These are phyloP conservation scores for Rhodotorula sp. DNA, from an alignment of 1,284 basidiomycete genomes.

Conservation along the genomic window DNA sequence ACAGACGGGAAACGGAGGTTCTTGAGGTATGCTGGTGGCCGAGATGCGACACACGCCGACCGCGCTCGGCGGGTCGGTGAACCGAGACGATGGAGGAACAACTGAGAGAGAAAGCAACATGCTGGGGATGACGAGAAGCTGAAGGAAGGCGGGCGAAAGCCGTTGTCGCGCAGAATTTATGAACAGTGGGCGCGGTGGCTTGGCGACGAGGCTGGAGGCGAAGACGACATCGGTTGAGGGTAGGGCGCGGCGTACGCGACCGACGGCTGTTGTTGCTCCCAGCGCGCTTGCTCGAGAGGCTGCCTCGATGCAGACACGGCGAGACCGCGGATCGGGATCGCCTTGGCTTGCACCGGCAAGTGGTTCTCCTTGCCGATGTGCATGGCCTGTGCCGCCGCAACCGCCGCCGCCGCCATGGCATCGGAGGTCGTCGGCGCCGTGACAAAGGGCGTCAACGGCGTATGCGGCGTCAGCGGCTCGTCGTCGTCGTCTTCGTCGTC, in stretches of 20 bases:
- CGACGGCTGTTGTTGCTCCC: conserved; percentile 26
- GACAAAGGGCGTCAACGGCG: conserved; percentile 36
- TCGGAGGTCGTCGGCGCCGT: conserved; percentile 25
- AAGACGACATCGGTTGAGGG: background rate
- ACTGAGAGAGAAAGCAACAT: background rate
- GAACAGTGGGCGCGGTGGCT: background rate
- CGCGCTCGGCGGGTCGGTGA: background rate
- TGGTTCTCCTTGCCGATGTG: conserved; percentile 2
- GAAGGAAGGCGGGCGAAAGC: background rate
- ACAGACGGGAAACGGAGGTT: background rate
- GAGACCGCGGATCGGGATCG: conserved; percentile 1
- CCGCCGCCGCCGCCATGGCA: background rate
- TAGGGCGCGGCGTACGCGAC: background rate
- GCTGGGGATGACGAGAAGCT: background rate
- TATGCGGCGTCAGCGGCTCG: conserved; percentile 30
- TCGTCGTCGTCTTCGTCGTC: conserved; percentile 22
- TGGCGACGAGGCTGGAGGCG: conserved; percentile 1
- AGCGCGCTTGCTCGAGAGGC: conserved; percentile 32
- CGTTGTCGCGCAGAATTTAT: background rate
- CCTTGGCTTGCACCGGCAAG: background rate
- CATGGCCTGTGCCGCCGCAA: conserved; percentile 1
- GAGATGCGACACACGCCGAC: background rate
- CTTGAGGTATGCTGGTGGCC: background rate
- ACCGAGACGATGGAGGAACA: background rate
- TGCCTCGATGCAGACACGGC: conserved; percentile 7